Evolutionary conservation across 768 basidiomycete species (phyloP), one percentile per base, ranked within the genome.

Genomic region (Russula dissimulans): DNA sequence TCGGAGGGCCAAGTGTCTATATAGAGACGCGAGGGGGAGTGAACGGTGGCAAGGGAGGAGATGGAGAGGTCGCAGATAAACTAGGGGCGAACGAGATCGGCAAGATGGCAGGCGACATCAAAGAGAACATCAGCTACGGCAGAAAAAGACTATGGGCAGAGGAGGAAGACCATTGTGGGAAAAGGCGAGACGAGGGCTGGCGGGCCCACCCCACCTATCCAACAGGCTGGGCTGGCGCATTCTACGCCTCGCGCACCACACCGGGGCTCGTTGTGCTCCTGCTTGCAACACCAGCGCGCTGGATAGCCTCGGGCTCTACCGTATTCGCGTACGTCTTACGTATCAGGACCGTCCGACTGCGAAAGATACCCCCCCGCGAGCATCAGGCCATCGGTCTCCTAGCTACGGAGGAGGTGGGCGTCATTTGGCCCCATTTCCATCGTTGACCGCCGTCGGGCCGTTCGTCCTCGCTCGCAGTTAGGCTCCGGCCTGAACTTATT

Each of bases 261-360:
- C 17, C 41, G 14, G 60, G 34, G 31, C 15, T 45, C 22, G 22
- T 10, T 14, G 36, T 44, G 18, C 52, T 54, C 53, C 38, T 46
- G 29, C 39, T 53, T 14, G 45, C 38, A 10, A 36, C 34, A 8
- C 43, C 36, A 10, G 26, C 58, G 4, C 44, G 42, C 38, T 42
- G 54, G n/a, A 36, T 8, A 7, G 17, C 17, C 9, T 39, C 48
- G 17, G 31, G 8, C 8, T 14, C 43, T 10, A 36, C 15, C 1
- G 49, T 17, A 4, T 3, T 42, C 6, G 44, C 5, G 4, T 51
- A 56, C 4, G 45, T 38, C 38, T 57, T 62, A 14, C 73, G 69
- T 39, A 79, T 67, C 1, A 88, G 87, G 48, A 90, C 57, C 41
- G 87, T 90, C 57, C 82, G 78, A 67, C 87, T 87, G 29, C 87